Percentiles rank a stretch among this genome's conserved stretches.
phyloP scores from a whole-genome alignment of 805 yeast genomes.

The Ascoidea rubescens region DNA sequence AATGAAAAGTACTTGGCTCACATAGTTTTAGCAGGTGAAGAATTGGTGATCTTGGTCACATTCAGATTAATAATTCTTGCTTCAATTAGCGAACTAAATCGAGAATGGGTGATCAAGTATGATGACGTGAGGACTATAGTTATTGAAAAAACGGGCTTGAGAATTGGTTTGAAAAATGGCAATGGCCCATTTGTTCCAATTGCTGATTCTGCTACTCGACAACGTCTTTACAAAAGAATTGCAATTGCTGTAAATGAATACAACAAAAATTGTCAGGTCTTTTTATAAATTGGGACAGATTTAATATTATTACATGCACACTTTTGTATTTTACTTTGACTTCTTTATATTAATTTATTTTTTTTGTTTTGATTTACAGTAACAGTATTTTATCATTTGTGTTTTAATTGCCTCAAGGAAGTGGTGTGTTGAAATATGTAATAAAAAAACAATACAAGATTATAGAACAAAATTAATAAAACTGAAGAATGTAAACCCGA shows the following conservation, averaged over 20 bases:
- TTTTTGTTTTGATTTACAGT: too few species aligned
- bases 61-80: slow-evolving; percentile 56
- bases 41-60: slow-evolving; percentile 64
- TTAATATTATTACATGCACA: too few species aligned
- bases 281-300: slow-evolving; percentile 12
- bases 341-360: too few species aligned
- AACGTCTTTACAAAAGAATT: slow-evolving; percentile 56
- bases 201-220: slow-evolving; percentile 48
- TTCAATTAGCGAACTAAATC: slow-evolving; percentile 40
- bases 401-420: too few species aligned
- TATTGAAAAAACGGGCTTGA: slow-evolving; percentile 68
- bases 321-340: too few species aligned
- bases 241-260: slow-evolving; percentile 70
- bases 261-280: slow-evolving; percentile 54
- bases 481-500: too few species aligned
- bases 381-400: too few species aligned
- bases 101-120: slow-evolving; percentile 62
- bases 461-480: too few species aligned
- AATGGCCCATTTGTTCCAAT: slow-evolving; percentile 72
- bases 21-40: slow-evolving; percentile 68
- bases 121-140: slow-evolving; percentile 56
- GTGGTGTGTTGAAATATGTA: too few species aligned
- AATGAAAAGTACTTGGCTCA: slow-evolving; percentile 77
- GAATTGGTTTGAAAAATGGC: slow-evolving; percentile 40
- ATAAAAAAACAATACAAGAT: too few species aligned